These are phyloP conservation scores for Oleoguttula mirabilis DNA, from an alignment of 495 filamentous ascomycete genomes.

Conservation along the genomic window DNA sequence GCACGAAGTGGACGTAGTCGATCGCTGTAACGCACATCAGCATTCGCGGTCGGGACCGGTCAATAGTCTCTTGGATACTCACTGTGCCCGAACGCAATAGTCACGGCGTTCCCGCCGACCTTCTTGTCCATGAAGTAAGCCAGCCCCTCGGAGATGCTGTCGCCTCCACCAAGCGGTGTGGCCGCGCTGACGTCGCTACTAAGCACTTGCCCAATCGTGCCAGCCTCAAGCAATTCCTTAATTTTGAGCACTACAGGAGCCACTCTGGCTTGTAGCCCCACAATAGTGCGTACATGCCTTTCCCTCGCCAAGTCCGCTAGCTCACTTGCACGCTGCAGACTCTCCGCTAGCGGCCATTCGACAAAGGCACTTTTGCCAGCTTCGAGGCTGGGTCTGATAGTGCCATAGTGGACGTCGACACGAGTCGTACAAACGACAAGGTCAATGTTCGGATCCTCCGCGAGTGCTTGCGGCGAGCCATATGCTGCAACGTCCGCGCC, in stretches of 20 bases:
- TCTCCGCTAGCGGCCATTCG: slow-evolving; percentile 43
- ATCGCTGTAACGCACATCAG: slow-evolving; percentile 3
- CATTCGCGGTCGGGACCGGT: too few species aligned
- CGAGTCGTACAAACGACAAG: slow-evolving; percentile 45
- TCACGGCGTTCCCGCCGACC: slow-evolving; percentile 40
- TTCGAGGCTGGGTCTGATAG: slow-evolving; percentile 35
- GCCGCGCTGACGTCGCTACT: slow-evolving; percentile 39
- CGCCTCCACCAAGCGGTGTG: slow-evolving; percentile 25
- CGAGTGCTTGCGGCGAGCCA: slow-evolving; percentile 39
- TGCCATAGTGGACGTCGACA: slow-evolving; percentile 41
- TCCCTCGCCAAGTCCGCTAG: slow-evolving; percentile 31
- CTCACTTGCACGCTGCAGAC: slow-evolving; percentile 30
- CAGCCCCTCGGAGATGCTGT: slow-evolving; percentile 15
- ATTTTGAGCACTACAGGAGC: slow-evolving; percentile 35
- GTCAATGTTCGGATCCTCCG: slow-evolving; percentile 44
- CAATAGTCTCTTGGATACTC: too few species aligned
- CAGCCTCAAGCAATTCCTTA: slow-evolving; percentile 35
- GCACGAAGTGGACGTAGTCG: slow-evolving; percentile 14
- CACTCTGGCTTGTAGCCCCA: slow-evolving; percentile 41
- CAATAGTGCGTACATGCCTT: slow-evolving; percentile 34
- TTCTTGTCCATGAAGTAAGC: slow-evolving; percentile 35
- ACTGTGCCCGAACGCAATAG: slow-evolving; percentile 43
- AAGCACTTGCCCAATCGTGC: slow-evolving; percentile 42
- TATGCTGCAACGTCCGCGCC: slow-evolving; percentile 36
- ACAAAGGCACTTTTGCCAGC: slow-evolving; percentile 48